Evolutionary conservation across 352 stramenopile species (phyloP).

Genomic region (Globisporangium radiosum): DNA sequence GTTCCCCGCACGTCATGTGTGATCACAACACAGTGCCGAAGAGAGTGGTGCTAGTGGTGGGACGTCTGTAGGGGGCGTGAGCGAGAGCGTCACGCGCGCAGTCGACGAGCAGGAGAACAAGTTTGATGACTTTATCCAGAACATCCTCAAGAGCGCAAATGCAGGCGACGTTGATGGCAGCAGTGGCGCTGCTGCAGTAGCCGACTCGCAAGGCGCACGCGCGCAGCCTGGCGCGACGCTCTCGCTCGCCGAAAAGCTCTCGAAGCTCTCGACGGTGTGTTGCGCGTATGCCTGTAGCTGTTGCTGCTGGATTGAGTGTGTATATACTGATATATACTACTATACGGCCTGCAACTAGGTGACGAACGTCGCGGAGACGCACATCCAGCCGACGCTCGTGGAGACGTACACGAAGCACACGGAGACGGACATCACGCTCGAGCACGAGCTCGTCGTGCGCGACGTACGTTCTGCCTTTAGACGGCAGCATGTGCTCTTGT

Average conservation of each 20-base stretch:
- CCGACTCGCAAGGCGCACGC: constrained; percentile 2
- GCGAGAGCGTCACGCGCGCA: constrained; percentile 43
- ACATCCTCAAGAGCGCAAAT: constrained; percentile 65
- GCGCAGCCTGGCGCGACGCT: constrained; percentile 18
- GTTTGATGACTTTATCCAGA: constrained; percentile 84
- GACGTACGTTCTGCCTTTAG: constrained; percentile 17
- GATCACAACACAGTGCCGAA: constrained; percentile 5
- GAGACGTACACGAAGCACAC: constrained; percentile 85
- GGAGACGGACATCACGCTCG: constrained; percentile 76
- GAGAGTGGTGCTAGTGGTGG: constrained; percentile 19
- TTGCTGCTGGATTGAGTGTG: background rate
- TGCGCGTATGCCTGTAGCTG: background rate
- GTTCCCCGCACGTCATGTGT: no score
- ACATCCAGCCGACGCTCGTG: constrained; percentile 74
- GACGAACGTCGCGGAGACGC: constrained; percentile 62
- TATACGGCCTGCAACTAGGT: constrained; percentile 18
- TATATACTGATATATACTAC: background rate
- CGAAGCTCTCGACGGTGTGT: constrained; percentile 59
- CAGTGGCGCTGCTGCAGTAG: constrained; percentile 12
- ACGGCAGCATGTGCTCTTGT: no score
- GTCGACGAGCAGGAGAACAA: constrained; percentile 69
- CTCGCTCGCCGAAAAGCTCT: constrained; percentile 74
- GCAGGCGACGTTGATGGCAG: constrained; percentile 8
- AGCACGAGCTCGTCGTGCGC: constrained; percentile 65
- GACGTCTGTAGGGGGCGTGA: constrained; percentile 5